Conservation (phyloP, 805 yeast species). For the Naumovozyma castellii region DNA sequence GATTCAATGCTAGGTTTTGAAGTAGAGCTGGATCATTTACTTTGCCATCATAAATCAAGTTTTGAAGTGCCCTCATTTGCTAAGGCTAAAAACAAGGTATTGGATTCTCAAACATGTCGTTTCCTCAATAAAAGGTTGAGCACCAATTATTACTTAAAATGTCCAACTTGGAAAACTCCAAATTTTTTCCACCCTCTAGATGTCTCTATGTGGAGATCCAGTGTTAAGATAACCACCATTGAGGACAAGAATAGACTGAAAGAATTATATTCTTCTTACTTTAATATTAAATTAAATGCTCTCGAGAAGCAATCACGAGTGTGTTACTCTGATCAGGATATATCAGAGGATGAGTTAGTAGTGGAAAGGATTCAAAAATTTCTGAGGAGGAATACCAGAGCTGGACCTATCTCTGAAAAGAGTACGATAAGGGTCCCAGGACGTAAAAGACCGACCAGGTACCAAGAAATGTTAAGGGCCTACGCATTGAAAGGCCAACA, state of each 20-base stretch:
- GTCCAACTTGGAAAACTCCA: conserved; percentile 13
- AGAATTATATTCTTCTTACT: conserved; percentile 14
- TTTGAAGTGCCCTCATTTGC: conserved; percentile 17
- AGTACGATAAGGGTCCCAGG: no score
- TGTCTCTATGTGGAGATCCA: conserved; percentile 31
- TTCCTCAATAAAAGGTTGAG: conserved; percentile 35
- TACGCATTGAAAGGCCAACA: conserved; percentile 19
- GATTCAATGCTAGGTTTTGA: conserved; percentile 31
- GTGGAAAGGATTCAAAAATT: conserved; percentile 8
- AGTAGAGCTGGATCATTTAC: conserved; percentile 29
- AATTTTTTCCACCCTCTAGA: conserved; percentile 22
- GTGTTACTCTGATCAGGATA: conserved; percentile 4
- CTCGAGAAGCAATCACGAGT: conserved; percentile 17
- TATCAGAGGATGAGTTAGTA: conserved; percentile 5
- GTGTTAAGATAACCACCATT: conserved; percentile 23
- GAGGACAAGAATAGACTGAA: conserved; percentile 8
- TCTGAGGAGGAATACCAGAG: conserved; percentile 1
- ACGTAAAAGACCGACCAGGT: conserved; percentile 5
- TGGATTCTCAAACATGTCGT: conserved; percentile 37
- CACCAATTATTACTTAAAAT: conserved; percentile 12
- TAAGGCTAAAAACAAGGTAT: conserved; percentile 9
- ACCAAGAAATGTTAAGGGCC: conserved; percentile 19
- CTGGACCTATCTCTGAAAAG: no score
- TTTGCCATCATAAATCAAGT: conserved; percentile 26
- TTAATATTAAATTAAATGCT: conserved; percentile 20